Conservation (phyloP, 2,329 filamentous ascomycete species). For the Raffaelea ambrosiae region DNA sequence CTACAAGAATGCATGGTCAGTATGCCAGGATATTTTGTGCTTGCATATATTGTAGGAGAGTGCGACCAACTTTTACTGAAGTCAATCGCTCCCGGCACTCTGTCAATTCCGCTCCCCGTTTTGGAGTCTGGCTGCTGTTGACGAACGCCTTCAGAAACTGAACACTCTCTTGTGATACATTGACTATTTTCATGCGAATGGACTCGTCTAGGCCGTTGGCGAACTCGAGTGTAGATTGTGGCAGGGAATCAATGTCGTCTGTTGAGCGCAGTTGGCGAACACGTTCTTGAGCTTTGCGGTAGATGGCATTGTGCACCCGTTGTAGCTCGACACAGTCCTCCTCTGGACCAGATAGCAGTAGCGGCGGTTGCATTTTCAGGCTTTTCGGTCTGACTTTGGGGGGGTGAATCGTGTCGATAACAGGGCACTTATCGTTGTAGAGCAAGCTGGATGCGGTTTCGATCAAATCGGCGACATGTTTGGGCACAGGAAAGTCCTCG, state of each 20-base stretch:
- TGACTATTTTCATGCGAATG: conserved; percentile 2
- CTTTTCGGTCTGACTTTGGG: neutral
- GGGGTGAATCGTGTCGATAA: too few relatives aligned
- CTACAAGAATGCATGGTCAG: too few relatives aligned
- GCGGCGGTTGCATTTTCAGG: conserved; percentile 6
- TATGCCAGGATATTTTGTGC: too few relatives aligned
- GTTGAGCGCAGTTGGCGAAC: too few relatives aligned
- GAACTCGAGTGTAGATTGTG: neutral
- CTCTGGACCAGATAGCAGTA: conserved; percentile 3
- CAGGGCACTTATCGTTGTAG: too few relatives aligned
- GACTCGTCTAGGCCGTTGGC: neutral
- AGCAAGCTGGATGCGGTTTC: too few relatives aligned
- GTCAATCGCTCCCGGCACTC: too few relatives aligned
- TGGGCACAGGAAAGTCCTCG: conserved; percentile 8
- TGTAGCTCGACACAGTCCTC: conserved; percentile 9
- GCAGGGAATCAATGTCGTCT: neutral
- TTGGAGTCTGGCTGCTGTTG: too few relatives aligned
- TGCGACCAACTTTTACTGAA: too few relatives aligned
- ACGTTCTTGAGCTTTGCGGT: too few relatives aligned
- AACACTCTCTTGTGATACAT: conserved; percentile 4
- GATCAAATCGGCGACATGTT: neutral
- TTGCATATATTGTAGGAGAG: too few relatives aligned
- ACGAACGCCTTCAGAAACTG: neutral
- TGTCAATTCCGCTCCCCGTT: too few relatives aligned
- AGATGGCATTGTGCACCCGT: neutral